phyloP scores from a whole-genome alignment of 208 protist genomes.

The Crithidia acanthocephali region DNA sequence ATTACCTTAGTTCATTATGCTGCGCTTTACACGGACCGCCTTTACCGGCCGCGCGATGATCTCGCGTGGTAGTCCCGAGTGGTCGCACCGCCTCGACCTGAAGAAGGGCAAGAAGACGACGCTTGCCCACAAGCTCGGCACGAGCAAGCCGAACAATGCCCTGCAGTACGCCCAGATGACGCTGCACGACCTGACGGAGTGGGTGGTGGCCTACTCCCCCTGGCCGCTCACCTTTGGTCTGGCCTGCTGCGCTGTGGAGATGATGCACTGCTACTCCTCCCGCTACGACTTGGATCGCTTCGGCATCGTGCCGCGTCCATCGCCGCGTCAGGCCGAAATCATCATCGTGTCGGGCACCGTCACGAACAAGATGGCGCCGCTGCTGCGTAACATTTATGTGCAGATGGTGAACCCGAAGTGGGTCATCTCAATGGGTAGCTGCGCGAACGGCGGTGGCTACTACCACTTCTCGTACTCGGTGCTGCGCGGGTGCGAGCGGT shows the following conservation, averaged over 20 bases:
- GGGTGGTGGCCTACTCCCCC: slow-evolving; percentile 93
- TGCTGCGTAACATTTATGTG: slow-evolving; percentile 97
- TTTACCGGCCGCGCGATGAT: slow-evolving; percentile 90
- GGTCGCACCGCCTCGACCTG: slow-evolving; percentile 88
- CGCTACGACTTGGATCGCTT: slow-evolving; percentile 99
- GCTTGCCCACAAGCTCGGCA: slow-evolving; percentile 88
- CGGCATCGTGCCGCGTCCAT: slow-evolving; percentile 97
- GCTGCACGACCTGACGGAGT: slow-evolving; percentile 90
- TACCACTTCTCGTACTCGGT: slow-evolving; percentile 99
- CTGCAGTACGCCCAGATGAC: slow-evolving; percentile 94
- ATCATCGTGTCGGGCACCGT: slow-evolving; percentile 99
- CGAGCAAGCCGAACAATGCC: slow-evolving; percentile 92
- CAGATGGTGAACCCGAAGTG: slow-evolving; percentile 97
- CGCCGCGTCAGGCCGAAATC: slow-evolving; percentile 96
- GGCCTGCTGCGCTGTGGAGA: slow-evolving; percentile 98
- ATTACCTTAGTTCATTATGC: slow-evolving; percentile 45
- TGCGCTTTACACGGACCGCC: slow-evolving; percentile 60
- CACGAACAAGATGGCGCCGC: slow-evolving; percentile 99
- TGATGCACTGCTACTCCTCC: slow-evolving; percentile 97
- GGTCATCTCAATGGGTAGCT: slow-evolving; percentile 96
- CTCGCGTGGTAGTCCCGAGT: slow-evolving; percentile 91
- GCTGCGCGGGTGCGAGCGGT: slow-evolving; percentile 96
- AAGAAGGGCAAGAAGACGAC: slow-evolving; percentile 93
- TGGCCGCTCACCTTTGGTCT: slow-evolving; percentile 99
- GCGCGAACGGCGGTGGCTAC: slow-evolving; percentile 99